Evolutionary conservation across 441 rosid species (phyloP).

Genomic region (Daphne laureola): DNA sequence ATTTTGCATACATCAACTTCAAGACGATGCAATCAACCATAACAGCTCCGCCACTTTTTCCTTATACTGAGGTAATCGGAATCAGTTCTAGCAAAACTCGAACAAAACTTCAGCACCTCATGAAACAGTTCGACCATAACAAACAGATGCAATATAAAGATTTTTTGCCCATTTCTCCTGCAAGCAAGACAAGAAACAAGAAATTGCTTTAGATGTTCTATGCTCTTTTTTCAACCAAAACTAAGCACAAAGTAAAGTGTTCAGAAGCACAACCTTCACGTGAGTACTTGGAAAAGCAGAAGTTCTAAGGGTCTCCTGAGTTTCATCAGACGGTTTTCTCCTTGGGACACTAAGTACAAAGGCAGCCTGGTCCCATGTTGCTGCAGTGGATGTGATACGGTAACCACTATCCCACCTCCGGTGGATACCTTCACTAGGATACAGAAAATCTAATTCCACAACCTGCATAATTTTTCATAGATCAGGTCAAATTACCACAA

Average conservation of each 20-base stretch:
- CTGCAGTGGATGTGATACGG: constrained; percentile 88
- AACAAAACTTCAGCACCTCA: constrained; percentile 27
- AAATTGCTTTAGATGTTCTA: background rate
- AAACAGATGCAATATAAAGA: constrained; percentile 51
- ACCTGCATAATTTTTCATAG: constrained; percentile 37
- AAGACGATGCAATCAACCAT: constrained; percentile 24
- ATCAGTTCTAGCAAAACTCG: constrained; percentile 21
- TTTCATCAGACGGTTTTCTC: constrained; percentile 71
- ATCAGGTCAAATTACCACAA: constrained; percentile 1
- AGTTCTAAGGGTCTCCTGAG: constrained; percentile 93
- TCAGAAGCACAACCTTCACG: constrained; percentile 57
- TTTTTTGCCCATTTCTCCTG: constrained; percentile 84
- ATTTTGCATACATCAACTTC: constrained; percentile 42
- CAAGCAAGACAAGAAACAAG: constrained; percentile 7
- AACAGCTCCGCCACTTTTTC: constrained; percentile 26
- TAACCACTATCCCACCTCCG: constrained; percentile 91
- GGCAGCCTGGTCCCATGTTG: constrained; percentile 90
- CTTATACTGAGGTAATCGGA: constrained; percentile 15
- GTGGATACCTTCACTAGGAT: constrained; percentile 97
- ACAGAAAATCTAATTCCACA: constrained; percentile 87
- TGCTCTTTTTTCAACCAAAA: background rate
- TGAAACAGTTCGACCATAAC: constrained; percentile 63
- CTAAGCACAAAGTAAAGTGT: constrained; percentile 5
- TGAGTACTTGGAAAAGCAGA: constrained; percentile 89
- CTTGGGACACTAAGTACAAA: constrained; percentile 84